Evolutionary conservation across 805 yeast genomes (phyloP).

Genomic region (Saturnispora gosingensis): DNA sequence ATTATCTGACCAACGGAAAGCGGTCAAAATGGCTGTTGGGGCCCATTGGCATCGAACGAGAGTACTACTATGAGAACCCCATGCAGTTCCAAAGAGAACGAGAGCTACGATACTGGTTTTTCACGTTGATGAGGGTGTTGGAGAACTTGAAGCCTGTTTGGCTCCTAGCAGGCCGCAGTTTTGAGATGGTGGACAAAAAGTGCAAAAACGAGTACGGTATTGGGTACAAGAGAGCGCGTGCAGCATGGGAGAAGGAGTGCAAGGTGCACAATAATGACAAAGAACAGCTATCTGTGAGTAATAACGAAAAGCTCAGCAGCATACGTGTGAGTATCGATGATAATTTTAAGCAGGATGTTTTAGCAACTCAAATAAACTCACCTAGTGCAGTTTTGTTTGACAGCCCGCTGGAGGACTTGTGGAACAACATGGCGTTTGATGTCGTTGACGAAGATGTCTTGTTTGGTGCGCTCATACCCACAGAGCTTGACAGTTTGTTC

Average conservation of each 20-base stretch:
- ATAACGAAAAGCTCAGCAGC: background rate
- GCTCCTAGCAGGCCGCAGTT: background rate
- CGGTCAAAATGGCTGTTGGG: conserved; percentile 4
- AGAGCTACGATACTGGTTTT: conserved; percentile 6
- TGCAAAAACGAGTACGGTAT: conserved; percentile 1
- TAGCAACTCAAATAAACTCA: background rate
- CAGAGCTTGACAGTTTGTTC: background rate
- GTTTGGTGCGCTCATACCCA: conserved; percentile 2
- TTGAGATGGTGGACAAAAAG: conserved; percentile 1
- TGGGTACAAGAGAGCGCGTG: conserved; percentile 4
- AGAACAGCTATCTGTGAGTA: background rate
- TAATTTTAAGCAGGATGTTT: background rate
- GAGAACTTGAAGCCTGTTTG: background rate
- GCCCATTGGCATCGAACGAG: background rate
- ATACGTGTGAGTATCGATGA: background rate
- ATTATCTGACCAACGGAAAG: background rate
- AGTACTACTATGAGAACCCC: background rate
- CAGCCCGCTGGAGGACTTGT: conserved; percentile 1
- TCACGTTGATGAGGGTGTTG: conserved; percentile 1
- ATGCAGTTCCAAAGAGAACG: conserved; percentile 1
- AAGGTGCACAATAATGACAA: background rate
- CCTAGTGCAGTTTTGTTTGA: background rate
- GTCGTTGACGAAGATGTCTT: background rate
- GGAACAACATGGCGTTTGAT: conserved; percentile 1
- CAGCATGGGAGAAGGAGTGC: conserved; percentile 1